A percentile compares a stretch with the other conserved stretches of the same genome.
Evolutionary conservation across 805 yeast genomes (phyloP).

Genomic region (Citeromyces matritensis): DNA sequence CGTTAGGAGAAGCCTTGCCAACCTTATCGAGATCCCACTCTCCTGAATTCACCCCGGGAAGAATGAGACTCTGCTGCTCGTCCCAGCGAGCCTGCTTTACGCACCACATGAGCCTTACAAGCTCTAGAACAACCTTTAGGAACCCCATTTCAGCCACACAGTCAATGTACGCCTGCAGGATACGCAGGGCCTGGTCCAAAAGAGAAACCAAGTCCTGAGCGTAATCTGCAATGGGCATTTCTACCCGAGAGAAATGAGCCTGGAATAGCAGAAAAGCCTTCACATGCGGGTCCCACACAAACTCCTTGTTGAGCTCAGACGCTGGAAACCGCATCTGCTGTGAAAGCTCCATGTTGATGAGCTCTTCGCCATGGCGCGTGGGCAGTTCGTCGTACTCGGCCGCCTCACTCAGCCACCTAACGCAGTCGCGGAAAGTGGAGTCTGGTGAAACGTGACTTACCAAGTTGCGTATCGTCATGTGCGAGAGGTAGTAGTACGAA

Average conservation of each 20-base stretch:
- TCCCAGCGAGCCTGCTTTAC: conserved; percentile 88
- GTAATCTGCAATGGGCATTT: conserved; percentile 89
- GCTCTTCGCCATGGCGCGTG: conserved; percentile 83
- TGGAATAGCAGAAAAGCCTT: conserved; percentile 61
- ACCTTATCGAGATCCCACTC: conserved; percentile 19
- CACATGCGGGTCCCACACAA: conserved; percentile 81
- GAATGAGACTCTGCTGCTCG: conserved; percentile 44
- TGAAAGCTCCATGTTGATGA: conserved; percentile 74
- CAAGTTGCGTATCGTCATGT: conserved; percentile 67
- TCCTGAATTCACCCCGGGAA: conserved; percentile 28
- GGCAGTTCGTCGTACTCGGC: conserved; percentile 80
- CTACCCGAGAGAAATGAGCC: conserved; percentile 56
- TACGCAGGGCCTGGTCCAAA: conserved; percentile 86
- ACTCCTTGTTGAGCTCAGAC: conserved; percentile 38
- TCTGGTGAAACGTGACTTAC: conserved; percentile 30
- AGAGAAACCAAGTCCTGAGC: conserved; percentile 88
- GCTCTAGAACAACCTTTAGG: conserved; percentile 38
- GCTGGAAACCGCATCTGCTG: conserved; percentile 52
- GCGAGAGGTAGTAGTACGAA: conserved; percentile 87
- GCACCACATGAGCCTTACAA: conserved; percentile 66
- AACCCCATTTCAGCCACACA: conserved; percentile 77
- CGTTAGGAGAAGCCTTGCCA: conserved; percentile 23
- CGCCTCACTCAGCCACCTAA: conserved; percentile 43
- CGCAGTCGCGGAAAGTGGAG: conserved; percentile 43
- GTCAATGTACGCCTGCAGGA: conserved; percentile 85